Evolutionary conservation across 1,284 basidiomycete species (phyloP).

Genomic region (Trametes sp.): DNA sequence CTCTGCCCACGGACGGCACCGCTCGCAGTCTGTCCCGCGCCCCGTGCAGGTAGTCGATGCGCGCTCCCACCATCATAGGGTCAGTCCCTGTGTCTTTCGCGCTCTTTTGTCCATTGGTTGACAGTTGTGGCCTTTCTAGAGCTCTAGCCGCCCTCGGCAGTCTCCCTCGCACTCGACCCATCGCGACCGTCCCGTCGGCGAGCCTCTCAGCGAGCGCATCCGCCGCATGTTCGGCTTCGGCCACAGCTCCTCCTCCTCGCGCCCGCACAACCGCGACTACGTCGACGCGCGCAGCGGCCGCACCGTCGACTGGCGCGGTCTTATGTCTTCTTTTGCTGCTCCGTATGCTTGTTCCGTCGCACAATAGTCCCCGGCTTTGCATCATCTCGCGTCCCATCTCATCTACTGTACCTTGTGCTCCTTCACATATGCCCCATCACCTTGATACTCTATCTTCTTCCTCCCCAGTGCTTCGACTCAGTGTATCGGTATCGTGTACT

Average conservation of each 20-base stretch:
- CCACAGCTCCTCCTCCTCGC: slow-evolving; percentile 42
- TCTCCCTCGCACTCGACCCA: slow-evolving; percentile 26
- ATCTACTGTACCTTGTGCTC: slow-evolving; percentile 5
- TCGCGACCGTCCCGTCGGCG: slow-evolving; percentile 30
- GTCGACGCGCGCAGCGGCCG: slow-evolving; percentile 56
- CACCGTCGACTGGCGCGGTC: slow-evolving; percentile 59
- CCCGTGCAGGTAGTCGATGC: slow-evolving; percentile 25
- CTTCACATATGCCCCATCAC: background rate
- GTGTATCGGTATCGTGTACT: slow-evolving; percentile 22
- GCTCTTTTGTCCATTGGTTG: background rate
- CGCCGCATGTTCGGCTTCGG: slow-evolving; percentile 64
- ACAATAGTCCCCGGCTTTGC: background rate
- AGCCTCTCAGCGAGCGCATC: slow-evolving; percentile 55
- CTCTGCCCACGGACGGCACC: slow-evolving; percentile 22
- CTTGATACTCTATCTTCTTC: background rate
- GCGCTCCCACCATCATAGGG: slow-evolving; percentile 15
- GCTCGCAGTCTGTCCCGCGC: slow-evolving; percentile 35
- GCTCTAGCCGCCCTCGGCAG: slow-evolving; percentile 26
- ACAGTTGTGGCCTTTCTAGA: slow-evolving; percentile 14
- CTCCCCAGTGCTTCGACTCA: slow-evolving; percentile 11
- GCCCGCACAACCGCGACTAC: slow-evolving; percentile 51
- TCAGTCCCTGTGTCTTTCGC: slow-evolving; percentile 3
- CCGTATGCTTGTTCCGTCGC: background rate
- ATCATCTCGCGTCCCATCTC: background rate
- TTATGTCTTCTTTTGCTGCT: slow-evolving; percentile 14